These are phyloP conservation scores for Penicillium tannophilum DNA, from an alignment of 495 filamentous ascomycete genomes.

Conservation along the genomic window DNA sequence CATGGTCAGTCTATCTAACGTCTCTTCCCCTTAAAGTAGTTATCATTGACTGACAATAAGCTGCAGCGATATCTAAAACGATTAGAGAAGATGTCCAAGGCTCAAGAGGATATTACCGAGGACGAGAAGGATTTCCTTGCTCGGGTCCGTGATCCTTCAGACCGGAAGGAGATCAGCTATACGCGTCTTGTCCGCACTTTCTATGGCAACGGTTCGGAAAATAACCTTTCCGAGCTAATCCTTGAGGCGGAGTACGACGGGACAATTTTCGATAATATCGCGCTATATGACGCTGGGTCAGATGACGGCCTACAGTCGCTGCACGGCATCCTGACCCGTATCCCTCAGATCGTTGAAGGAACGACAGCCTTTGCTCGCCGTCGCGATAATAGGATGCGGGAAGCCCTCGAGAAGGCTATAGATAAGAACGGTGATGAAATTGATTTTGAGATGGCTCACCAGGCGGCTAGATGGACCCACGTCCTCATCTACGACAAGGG, in stretches of 20 bases:
- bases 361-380: not conserved
- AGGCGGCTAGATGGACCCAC: not conserved
- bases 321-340: not conserved
- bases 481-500: constrained; percentile 2
- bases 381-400: not conserved
- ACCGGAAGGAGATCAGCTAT: not conserved
- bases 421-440: not conserved
- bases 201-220: not conserved
- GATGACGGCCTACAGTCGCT: not conserved
- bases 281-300: not conserved
- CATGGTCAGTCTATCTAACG: not conserved
- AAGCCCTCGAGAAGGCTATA: not conserved
- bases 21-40: not conserved
- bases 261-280: not conserved
- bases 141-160: not conserved
- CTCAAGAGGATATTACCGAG: not conserved
- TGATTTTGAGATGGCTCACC: not conserved
- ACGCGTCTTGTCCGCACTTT: constrained; percentile 1
- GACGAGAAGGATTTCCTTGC: not conserved
- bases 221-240: not conserved
- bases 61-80: not conserved
- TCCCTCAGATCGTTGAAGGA: not conserved
- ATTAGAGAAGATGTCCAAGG: not conserved
- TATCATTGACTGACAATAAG: not conserved
- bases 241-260: not conserved